Conservation (phyloP, 805 yeast species). For the Tetrapisispora pingtungensis region DNA sequence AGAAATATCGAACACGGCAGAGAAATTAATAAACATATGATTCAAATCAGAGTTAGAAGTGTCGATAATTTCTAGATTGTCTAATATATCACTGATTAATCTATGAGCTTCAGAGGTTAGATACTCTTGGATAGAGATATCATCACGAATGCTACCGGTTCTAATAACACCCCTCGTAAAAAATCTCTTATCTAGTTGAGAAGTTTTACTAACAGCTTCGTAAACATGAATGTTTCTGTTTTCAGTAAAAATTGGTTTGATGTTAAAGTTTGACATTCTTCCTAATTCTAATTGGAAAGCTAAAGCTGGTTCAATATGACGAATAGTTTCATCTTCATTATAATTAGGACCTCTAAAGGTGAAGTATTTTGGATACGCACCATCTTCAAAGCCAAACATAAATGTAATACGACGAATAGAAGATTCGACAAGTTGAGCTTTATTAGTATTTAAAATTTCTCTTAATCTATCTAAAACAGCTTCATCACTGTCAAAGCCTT, state of each 20-base stretch:
- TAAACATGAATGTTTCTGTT: conserved; percentile 96
- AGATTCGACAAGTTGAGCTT: conserved; percentile 58
- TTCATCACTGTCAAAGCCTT: conserved; percentile 63
- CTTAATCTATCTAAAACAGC: conserved; percentile 54
- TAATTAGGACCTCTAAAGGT: conserved; percentile 88
- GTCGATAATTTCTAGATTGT: conserved; percentile 88
- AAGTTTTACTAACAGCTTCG: conserved; percentile 90
- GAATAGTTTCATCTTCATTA: conserved; percentile 80
- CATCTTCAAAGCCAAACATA: conserved; percentile 73
- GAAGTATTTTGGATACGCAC: conserved; percentile 88
- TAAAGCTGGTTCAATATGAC: conserved; percentile 96
- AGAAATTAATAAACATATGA: conserved; percentile 93
- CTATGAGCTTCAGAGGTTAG: conserved; percentile 94
- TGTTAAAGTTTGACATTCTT: conserved; percentile 87
- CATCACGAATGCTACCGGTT: conserved; percentile 90
- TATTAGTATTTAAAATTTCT: conserved; percentile 56
- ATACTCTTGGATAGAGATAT: conserved; percentile 85
- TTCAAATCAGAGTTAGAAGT: conserved; percentile 92
- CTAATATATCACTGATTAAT: conserved; percentile 90
- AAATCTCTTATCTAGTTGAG: conserved; percentile 87
- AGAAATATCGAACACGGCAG: conserved; percentile 87
- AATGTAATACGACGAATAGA: conserved; percentile 89
- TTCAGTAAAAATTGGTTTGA: conserved; percentile 90
- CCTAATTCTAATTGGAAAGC: conserved; percentile 95
- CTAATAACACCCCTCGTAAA: conserved; percentile 96